Conservation (phyloP, 1,139 yeast species). For the Hyphopichia pseudoburtonii region DNA sequence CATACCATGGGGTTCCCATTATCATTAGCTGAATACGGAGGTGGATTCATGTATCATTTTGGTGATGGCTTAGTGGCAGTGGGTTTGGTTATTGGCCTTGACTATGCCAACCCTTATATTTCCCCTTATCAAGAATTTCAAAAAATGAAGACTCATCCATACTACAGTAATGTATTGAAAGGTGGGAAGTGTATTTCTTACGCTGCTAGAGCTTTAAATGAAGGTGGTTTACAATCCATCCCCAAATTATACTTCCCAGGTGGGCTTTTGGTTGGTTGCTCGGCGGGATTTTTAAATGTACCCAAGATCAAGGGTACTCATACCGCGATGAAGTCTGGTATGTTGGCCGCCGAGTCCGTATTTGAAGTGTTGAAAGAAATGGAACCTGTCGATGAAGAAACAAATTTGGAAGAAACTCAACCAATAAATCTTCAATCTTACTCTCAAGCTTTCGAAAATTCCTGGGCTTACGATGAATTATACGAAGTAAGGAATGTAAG, state of each 20-base stretch:
- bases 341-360: slow-evolving; percentile 88
- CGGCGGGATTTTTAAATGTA: slow-evolving; percentile 95
- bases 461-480: slow-evolving; percentile 87
- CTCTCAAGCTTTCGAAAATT: slow-evolving; percentile 62
- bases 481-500: slow-evolving; percentile 83
- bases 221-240: slow-evolving; percentile 91
- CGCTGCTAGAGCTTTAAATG: slow-evolving; percentile 94
- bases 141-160: slow-evolving; percentile 88
- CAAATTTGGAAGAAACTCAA: slow-evolving; percentile 30
- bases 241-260: slow-evolving; percentile 93
- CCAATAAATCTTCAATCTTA: slow-evolving; percentile 57
- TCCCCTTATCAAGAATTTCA: slow-evolving; percentile 97
- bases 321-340: slow-evolving; percentile 93
- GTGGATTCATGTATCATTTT: slow-evolving; percentile 96
- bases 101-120: slow-evolving; percentile 88
- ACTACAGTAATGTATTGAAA: slow-evolving; percentile 67
- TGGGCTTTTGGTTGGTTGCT: slow-evolving; percentile 89
- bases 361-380: slow-evolving; percentile 53
- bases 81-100: slow-evolving; percentile 89
- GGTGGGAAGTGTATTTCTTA: slow-evolving; percentile 93
- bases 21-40: slow-evolving; percentile 75
- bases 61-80: slow-evolving; percentile 90
- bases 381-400: slow-evolving; percentile 51
- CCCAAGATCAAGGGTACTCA: slow-evolving; percentile 98
- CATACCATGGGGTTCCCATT: slow-evolving; percentile 93